Base-by-base conservation (phyloP, 1,139 yeast species). In the Kluyveromyces sp. region DNA sequence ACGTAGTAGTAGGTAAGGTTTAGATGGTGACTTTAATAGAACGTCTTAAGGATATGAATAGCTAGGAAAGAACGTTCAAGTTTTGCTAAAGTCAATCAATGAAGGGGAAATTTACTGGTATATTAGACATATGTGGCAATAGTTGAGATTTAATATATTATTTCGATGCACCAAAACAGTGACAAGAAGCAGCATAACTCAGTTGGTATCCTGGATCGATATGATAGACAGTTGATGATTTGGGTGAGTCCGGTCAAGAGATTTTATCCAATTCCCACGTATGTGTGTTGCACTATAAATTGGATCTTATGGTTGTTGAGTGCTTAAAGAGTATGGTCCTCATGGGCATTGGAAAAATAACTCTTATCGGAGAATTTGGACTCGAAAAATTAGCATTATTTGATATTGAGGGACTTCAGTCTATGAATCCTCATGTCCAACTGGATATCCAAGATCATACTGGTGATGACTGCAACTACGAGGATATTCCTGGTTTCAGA, bases 201-300 rank as follows among this genome's bases (percentile, higher is more conserved):
- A 15, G 21, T 15, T 33, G 34, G 34, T 10, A 4, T 10, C 5
- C 5, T 10, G 54, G 52, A 55, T 25, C 78, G 78, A 53, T 90
- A 88, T 63, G 97, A 92, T 65, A 75, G 98, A 41, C 98, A 92
- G 63, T 68, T 90, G 50, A 74, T 97, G 37, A 69, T 92, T 25
- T 92, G 98, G 98, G 88, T 0, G 59, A 75, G 0, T 65, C 75
- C 1, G 97, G 97, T 3, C 98, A 92, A 59, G 55, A 67, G 5
- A 72, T 73, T 3, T 70, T 92, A 34, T 79, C 78, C 44, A 60
- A 63, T 3, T 71, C 92, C 1, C 80, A 75, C 49, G 72, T 89
- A 2, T 77, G 88, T 47, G 64, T 88, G 7, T 56, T 88, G 4
- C 79, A 81, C 43, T 81, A 81, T 8, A 71, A 41, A 2, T 36